Conservation (phyloP, 371 early-diverging fungal species). For the Mucor circinelloides region DNA sequence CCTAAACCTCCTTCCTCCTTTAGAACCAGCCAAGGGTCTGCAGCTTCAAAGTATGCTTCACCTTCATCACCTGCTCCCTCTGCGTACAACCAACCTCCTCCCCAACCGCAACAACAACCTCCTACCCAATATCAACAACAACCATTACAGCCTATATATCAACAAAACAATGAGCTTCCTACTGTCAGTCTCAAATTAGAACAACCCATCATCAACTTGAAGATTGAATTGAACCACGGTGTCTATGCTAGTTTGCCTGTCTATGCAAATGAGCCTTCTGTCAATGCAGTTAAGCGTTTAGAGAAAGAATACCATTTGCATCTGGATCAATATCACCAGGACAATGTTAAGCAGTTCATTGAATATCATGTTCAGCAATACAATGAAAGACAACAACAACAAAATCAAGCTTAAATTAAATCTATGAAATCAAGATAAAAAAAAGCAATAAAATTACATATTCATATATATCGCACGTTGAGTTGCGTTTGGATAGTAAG, state of each 20-base stretch:
- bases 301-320: slow-evolving; percentile 28
- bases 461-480: background rate
- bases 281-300: slow-evolving; percentile 32
- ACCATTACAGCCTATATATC: background rate
- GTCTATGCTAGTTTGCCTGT: slow-evolving; percentile 33
- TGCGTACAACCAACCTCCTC: background rate
- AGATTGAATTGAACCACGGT: slow-evolving; percentile 39
- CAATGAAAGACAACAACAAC: background rate
- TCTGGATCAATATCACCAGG: slow-evolving; percentile 27
- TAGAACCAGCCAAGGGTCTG: background rate
- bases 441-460: background rate
- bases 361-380: background rate
- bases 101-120: background rate
- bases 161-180: background rate
- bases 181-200: background rate
- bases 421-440: background rate
- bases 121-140: slow-evolving; percentile 13
- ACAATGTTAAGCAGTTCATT: background rate
- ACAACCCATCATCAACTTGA: slow-evolving; percentile 31
- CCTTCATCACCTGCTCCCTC: background rate
- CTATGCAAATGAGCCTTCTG: slow-evolving; percentile 30
- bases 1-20: background rate
- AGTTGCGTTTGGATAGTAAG: too few species aligned
- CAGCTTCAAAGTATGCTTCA: slow-evolving; percentile 25
- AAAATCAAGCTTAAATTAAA: background rate